Evolutionary conservation across 495 filamentous ascomycete species (phyloP), one percentile per base, ranked within the genome.

Genomic region (Sabuloglossum arenarium): DNA sequence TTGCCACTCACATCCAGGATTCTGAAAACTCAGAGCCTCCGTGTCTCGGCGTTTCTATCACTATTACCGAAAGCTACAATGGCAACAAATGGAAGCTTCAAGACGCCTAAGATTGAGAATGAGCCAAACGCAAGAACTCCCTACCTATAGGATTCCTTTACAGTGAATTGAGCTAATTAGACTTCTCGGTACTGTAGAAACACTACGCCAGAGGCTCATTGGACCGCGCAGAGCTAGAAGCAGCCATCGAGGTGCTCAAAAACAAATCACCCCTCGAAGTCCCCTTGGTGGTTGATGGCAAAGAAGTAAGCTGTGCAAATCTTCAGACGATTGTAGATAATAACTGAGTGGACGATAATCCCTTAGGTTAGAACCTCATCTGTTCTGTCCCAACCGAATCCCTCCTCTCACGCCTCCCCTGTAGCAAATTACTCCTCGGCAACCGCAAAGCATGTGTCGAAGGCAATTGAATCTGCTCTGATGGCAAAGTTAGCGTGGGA

Each of bases 401-500:
- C 89, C 9, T 72, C 86, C 60, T 73, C 82, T 34, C 86, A 94
- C 63, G 69, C 69, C 29, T 74, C 75, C n/a, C 71, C 77, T 9
- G 67, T 96, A 21, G 89, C 89, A 56, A 80, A 73, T 34, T 93
- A 88, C 69, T 85, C 86, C 49, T 75, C 81, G 56, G 88, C 89
- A 57, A 76, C 76, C 29, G 70, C 81, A 43, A 72, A 77, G 51
- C 78, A 94, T 57, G 84, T 96, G 56, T 71, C 74, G 32, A 65
- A 70, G 1, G 88, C 89, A 31, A 94, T 97, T 63, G 75, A 82
- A 14, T 73, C 85, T 30, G 89, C 88, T 5, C 76, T 96, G 14
- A 78, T 73, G 11, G 89, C 88, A 9, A 89, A 93, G 69, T 71
- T 79, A 43, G 72, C 76, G 42, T 96, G 88, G 88, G 85, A 87